phyloP scores from a whole-genome alignment of 2,329 filamentous ascomycete genomes.

The Pseudogymnoascus sp. region DNA sequence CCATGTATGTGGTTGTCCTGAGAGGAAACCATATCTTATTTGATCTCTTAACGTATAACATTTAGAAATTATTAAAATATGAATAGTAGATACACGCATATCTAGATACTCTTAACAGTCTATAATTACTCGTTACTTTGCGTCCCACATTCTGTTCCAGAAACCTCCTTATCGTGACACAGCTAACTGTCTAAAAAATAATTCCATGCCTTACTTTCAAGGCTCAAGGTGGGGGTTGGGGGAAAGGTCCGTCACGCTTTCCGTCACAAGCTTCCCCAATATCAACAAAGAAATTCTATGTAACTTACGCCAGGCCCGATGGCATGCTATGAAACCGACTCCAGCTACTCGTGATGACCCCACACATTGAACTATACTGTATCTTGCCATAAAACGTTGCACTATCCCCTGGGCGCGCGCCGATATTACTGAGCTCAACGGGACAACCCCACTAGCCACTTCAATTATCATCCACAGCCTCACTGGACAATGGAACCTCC shows the following conservation, averaged over 20 bases:
- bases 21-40: not conserved
- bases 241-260: not conserved
- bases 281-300: slow-evolving; percentile 4
- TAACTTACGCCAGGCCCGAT: not conserved
- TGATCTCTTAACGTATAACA: not conserved
- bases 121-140: not conserved
- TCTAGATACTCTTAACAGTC: not conserved
- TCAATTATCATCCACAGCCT: not conserved
- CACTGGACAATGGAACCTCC: not conserved
- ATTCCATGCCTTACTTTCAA: not conserved
- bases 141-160: not conserved
- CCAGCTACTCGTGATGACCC: slow-evolving; percentile 1
- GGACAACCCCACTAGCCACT: not conserved
- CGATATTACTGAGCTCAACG: not conserved
- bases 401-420: not conserved
- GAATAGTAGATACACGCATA: not conserved
- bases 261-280: not conserved
- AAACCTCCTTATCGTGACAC: not conserved
- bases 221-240: slow-evolving; percentile 1
- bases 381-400: not conserved
- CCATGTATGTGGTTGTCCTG: not conserved
- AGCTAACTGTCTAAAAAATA: not conserved
- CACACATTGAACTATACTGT: not conserved
- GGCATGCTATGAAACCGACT: not conserved
- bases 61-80: not conserved